Evolutionary conservation across 2,329 filamentous ascomycete genomes (phyloP).

Genomic region (Colletotrichum australisinense): DNA sequence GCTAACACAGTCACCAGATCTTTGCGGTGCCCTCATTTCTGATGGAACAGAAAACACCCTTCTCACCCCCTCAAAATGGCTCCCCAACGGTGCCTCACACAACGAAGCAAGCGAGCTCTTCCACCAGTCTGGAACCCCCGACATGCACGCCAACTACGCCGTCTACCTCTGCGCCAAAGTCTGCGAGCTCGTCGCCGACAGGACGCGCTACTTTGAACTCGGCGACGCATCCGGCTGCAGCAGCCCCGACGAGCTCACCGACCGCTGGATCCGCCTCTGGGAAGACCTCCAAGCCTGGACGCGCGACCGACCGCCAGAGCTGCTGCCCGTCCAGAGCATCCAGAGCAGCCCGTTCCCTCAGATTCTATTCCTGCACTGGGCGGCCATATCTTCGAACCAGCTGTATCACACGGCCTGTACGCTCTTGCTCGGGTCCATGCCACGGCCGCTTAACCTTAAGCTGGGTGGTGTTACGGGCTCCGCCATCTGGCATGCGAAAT

Average conservation of each 20-base stretch:
- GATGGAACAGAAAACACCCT: conserved; percentile 62
- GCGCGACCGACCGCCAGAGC: conserved; percentile 55
- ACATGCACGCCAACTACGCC: conserved; percentile 70
- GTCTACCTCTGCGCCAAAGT: conserved; percentile 66
- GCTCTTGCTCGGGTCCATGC: conserved; percentile 59
- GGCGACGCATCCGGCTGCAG: conserved; percentile 58
- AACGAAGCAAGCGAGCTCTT: conserved; percentile 51
- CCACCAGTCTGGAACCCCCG: conserved; percentile 46
- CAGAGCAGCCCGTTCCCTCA: conserved; percentile 59
- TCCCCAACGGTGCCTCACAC: conserved; percentile 51
- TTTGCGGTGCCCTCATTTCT: conserved; percentile 67
- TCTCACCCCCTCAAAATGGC: conserved; percentile 62
- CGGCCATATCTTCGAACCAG: conserved; percentile 67
- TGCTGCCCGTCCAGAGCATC: conserved; percentile 57
- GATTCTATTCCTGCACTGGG: conserved; percentile 64
- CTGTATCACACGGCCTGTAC: conserved; percentile 68
- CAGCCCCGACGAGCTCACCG: conserved; percentile 50
- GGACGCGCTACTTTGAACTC: conserved; percentile 60
- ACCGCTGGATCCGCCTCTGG: conserved; percentile 61
- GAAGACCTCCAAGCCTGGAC: conserved; percentile 61
- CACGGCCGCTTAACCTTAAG: conserved; percentile 40
- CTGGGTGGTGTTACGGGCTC: conserved; percentile 46
- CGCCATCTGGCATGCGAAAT: conserved; percentile 64
- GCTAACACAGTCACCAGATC: conserved; percentile 48
- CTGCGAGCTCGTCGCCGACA: conserved; percentile 61